phyloP scores from a whole-genome alignment of 169 alveolate species.

The Pseudocohnilembus persalinus region DNA sequence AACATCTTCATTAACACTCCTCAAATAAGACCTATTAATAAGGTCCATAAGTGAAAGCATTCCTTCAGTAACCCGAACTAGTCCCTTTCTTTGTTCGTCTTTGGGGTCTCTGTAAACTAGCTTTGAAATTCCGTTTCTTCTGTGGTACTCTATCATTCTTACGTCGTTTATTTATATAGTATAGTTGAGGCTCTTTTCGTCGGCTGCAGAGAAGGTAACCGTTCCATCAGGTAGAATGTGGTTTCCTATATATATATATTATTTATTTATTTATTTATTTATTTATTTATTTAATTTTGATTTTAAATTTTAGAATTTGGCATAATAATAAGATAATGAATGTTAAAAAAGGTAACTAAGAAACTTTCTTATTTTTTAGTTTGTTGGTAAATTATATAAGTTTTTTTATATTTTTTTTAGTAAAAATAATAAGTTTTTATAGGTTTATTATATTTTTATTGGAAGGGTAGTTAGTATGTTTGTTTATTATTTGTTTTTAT shows the following conservation, averaged over 20 bases:
- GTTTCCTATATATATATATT: constrained; percentile 24
- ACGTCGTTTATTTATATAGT: constrained; percentile 54
- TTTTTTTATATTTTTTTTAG: too few relatives aligned
- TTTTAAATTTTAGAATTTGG: too few relatives aligned
- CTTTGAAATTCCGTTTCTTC: constrained; percentile 62
- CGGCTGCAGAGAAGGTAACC: constrained; percentile 61
- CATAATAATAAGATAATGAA: too few relatives aligned
- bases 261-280: constrained; percentile 36
- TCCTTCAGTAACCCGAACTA: constrained; percentile 65
- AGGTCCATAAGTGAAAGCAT: constrained; percentile 50
- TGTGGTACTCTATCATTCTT: constrained; percentile 48
- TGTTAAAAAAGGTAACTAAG: too few relatives aligned
- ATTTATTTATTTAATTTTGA: constrained; percentile 42
- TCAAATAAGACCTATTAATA: constrained; percentile 52
- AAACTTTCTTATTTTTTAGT: too few relatives aligned
- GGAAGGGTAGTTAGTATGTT: too few relatives aligned
- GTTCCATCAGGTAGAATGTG: constrained; percentile 85
- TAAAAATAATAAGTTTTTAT: too few relatives aligned
- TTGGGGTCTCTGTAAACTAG: constrained; percentile 12
- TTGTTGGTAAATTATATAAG: too few relatives aligned
- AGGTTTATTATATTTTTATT: too few relatives aligned
- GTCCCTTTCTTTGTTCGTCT: constrained; percentile 12
- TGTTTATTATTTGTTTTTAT: too few relatives aligned
- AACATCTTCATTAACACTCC: constrained; percentile 43
- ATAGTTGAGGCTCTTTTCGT: constrained; percentile 32